Conservation (phyloP, 805 yeast genomes). For the Wickerhamiella australiensis region DNA sequence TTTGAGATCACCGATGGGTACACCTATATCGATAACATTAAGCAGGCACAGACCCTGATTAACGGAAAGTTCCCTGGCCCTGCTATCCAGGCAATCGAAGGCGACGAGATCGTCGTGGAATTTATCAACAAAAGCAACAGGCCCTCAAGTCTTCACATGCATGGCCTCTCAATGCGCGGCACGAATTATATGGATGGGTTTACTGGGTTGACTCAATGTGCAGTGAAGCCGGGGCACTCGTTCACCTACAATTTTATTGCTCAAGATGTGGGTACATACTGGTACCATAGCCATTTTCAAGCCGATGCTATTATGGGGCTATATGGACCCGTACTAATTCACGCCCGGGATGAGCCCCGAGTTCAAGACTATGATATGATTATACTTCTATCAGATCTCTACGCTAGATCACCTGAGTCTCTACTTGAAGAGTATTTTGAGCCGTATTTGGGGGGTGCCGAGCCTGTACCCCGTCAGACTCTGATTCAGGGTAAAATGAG, state of each 20-base stretch:
- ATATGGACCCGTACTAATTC: constrained; percentile 37
- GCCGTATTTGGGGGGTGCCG: constrained; percentile 31
- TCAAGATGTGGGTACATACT: constrained; percentile 38
- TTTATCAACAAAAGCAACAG: constrained; percentile 31
- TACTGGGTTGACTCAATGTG: constrained; percentile 39
- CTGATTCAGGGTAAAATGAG: constrained; percentile 32
- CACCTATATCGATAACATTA: constrained; percentile 29
- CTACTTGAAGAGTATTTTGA: constrained; percentile 31
- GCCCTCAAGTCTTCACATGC: constrained; percentile 40
- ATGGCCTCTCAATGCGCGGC: constrained; percentile 38
- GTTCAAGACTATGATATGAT: constrained; percentile 27
- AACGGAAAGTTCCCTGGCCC: constrained; percentile 45
- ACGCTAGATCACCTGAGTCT: constrained; percentile 30
- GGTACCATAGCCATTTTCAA: constrained; percentile 45
- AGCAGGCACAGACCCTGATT: constrained; percentile 29
- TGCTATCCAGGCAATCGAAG: constrained; percentile 31
- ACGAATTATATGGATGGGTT: constrained; percentile 43
- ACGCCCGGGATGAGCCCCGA: constrained; percentile 23
- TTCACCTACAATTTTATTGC: constrained; percentile 34
- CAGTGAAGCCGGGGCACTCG: constrained; percentile 34
- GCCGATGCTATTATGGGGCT: constrained; percentile 41
- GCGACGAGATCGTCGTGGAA: constrained; percentile 29
- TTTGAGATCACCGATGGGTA: constrained; percentile 18
- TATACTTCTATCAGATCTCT: constrained; percentile 33
- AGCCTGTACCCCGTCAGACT: constrained; percentile 33